Conservation (phyloP, 2,329 filamentous ascomycete species). For the Coleophoma cylindrospora region DNA sequence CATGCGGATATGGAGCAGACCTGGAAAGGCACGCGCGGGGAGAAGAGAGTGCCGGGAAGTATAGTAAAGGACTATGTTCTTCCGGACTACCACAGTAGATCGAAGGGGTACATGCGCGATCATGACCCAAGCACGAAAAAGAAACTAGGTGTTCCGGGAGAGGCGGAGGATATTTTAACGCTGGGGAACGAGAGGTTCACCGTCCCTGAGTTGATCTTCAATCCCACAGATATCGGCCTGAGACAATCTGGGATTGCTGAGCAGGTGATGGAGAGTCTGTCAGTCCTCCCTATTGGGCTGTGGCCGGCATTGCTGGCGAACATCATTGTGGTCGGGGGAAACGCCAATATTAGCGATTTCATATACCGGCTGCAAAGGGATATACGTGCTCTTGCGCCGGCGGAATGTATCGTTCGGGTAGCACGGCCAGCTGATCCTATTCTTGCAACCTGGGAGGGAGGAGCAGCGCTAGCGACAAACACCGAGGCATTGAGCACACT, state of each 20-base stretch:
- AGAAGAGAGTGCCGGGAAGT: constrained; percentile 43
- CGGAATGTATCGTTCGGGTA: constrained; percentile 74
- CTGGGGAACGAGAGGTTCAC: constrained; percentile 89
- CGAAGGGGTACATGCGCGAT: constrained; percentile 66
- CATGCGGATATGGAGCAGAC: constrained; percentile 69
- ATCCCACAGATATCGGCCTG: constrained; percentile 79
- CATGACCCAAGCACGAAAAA: constrained; percentile 67
- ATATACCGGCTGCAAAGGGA: constrained; percentile 74
- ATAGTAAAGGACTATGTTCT: constrained; percentile 89
- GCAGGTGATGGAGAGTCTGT: constrained; percentile 74
- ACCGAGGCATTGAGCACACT: constrained; percentile 57
- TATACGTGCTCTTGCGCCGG: constrained; percentile 64
- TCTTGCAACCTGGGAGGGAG: constrained; percentile 45
- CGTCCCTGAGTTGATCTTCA: constrained; percentile 87
- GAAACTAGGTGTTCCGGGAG: constrained; percentile 36
- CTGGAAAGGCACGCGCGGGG: constrained; percentile 72
- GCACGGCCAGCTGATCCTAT: constrained; percentile 68
- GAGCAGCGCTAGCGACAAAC: constrained; percentile 69
- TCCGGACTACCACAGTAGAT: constrained; percentile 64
- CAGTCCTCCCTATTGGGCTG: constrained; percentile 70
- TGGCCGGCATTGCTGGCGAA: constrained; percentile 84
- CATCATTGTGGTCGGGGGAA: constrained; percentile 84
- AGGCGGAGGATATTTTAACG: constrained; percentile 73
- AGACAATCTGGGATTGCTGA: constrained; percentile 78
- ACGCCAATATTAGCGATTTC: constrained; percentile 74